Evolutionary conservation across 352 stramenopile species (phyloP), one percentile per base, ranked within the genome.

Genomic region (Saprolegnia parasitica): DNA sequence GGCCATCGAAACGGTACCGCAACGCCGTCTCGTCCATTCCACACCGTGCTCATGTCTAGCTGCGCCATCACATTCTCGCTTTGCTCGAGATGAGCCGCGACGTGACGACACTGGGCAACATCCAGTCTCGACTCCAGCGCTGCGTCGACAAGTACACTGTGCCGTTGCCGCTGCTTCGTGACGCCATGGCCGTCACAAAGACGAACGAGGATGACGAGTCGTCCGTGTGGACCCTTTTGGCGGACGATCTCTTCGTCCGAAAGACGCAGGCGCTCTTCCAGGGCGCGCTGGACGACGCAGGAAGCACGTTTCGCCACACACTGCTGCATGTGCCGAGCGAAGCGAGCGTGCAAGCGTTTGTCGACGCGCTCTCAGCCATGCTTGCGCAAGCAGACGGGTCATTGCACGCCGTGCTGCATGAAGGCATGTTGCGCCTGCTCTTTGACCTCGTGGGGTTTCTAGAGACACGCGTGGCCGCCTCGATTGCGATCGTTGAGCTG

Each of bases 381-480:
- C 18, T 8, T 20, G 35, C 50, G 50, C 37, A 18, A 35, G 37
- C 61, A 5, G 39, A 9, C 10, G 8, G 39, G 29, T 23, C 61
- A 50, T 74, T 95, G 35, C 87, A 95, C 64, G 79, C 75, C 21
- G 84, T 95, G 1, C 52, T 95, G 32, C 79, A 77, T 0, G 85
- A 93, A 72, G 87, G 93, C 49, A 91, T 90, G 61, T 67, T 93
- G 70, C 77, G 85, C 15, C 84, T 85, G 1, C 47, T 95, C 1
- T 79, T 93, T n/a, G 83, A 81, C 40, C 58, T 94, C 21, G 76
- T 91, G 18, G 3, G 79, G 5, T 93, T 94, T 67, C 77, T 94
- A n/a, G 86, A 94, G 71, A 61, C 78, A 15, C 77, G 88, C 11
- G 35, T 60, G 52, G 35, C 52, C 9, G 35, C 24, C 11, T 4